These are phyloP conservation scores for Heimioporus sp. DNA, from an alignment of 768 basidiomycete species.

Conservation along the genomic window DNA sequence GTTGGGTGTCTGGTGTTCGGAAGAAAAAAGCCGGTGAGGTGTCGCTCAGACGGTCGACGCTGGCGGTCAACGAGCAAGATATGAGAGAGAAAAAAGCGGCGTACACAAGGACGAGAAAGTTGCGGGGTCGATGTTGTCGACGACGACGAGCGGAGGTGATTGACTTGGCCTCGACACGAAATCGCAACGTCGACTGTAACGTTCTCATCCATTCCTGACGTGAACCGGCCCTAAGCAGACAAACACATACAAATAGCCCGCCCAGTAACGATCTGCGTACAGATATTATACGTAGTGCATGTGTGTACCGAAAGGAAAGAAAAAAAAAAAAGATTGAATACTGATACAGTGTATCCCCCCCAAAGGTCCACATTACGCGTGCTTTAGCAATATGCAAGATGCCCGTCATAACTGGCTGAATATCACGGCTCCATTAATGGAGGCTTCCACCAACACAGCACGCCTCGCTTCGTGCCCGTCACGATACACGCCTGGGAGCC, in stretches of 20 bases:
- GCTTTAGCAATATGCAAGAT: slow-evolving; percentile 33
- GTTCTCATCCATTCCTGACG: slow-evolving; percentile 12
- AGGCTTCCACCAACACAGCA: slow-evolving; percentile 56
- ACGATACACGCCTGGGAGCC: slow-evolving; percentile 39
- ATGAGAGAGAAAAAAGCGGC: slow-evolving; percentile 8
- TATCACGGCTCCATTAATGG: slow-evolving; percentile 28
- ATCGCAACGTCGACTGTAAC: slow-evolving; percentile 19
- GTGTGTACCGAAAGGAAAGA: slow-evolving; percentile 14
- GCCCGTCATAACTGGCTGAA: slow-evolving; percentile 19
- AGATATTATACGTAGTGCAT: slow-evolving; percentile 24
- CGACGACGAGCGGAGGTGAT: slow-evolving; percentile 32
- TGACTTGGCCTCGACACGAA: slow-evolving; percentile 28
- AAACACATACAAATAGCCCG: slow-evolving; percentile 29
- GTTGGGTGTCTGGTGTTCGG: slow-evolving; percentile 21
- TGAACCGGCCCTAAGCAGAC: slow-evolving; percentile 34
- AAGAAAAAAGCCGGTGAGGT: slow-evolving; percentile 20
- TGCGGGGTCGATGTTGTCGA: slow-evolving; percentile 26
- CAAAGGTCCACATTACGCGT: slow-evolving; percentile 25
- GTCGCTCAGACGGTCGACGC: background rate
- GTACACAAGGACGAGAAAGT: slow-evolving; percentile 14
- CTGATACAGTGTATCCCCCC: slow-evolving; percentile 31
- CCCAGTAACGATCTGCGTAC: slow-evolving; percentile 14
- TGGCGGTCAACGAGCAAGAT: background rate
- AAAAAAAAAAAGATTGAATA: slow-evolving; percentile 5
- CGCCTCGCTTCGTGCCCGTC: slow-evolving; percentile 55